A percentile compares a stretch with the other conserved stretches of the same genome.
Evolutionary conservation across 768 basidiomycete species (phyloP).

Genomic region (Candolleomyces aberdarensis): DNA sequence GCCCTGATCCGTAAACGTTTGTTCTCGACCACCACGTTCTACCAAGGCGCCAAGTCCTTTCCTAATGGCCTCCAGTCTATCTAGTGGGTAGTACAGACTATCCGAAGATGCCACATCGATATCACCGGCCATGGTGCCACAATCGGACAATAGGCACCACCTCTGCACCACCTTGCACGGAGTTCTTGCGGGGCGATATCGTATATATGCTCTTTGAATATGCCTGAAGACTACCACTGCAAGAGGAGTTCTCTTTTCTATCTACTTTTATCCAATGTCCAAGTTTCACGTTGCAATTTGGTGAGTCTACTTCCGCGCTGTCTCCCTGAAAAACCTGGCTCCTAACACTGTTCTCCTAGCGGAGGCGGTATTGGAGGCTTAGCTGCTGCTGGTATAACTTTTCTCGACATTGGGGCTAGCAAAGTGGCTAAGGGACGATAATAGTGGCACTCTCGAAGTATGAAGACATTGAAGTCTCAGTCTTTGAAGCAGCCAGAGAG

Average conservation of each 20-base stretch:
- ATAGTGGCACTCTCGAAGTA: conserved; percentile 22
- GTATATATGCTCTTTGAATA: too few species aligned
- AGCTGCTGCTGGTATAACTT: conserved; percentile 19
- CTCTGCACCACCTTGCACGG: too few species aligned
- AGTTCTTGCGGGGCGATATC: too few species aligned
- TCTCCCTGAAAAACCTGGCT: neutral
- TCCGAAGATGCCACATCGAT: too few species aligned
- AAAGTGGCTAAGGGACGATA: neutral
- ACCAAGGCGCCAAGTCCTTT: too few species aligned
- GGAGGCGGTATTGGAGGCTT: conserved; percentile 33
- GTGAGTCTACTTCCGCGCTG: conserved; percentile 4
- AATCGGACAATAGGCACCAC: too few species aligned
- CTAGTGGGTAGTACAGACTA: too few species aligned
- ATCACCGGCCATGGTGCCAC: too few species aligned
- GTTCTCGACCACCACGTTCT: too few species aligned
- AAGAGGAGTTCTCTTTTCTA: neutral
- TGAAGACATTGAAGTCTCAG: conserved; percentile 36
- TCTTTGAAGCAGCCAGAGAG: conserved; percentile 42
- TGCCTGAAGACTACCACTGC: too few species aligned
- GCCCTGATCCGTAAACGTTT: too few species aligned
- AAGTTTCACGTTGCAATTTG: conserved; percentile 17
- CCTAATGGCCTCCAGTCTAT: too few species aligned
- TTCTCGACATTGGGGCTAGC: neutral
- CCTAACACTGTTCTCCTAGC: conserved; percentile 11
- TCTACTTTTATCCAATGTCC: neutral